Base-by-base conservation (phyloP, 805 yeast species). In the Kodamaea neixiangensis region DNA sequence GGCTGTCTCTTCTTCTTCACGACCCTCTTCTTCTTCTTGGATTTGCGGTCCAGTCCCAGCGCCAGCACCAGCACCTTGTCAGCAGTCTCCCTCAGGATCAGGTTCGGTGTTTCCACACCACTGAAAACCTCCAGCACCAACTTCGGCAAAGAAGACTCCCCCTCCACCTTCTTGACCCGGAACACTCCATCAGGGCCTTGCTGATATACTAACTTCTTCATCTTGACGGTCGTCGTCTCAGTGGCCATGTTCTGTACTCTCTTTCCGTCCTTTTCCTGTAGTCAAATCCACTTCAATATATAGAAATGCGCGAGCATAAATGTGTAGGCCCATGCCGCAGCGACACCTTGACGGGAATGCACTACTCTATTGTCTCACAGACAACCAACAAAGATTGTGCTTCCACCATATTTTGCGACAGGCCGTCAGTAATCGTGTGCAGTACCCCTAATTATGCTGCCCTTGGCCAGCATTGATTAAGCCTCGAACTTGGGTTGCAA, bases 101-200 rank as follows among this genome's bases (percentile, higher is more conserved):
- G n/a, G n/a, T n/a, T n/a, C n/a, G n/a, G n/a, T n/a, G n/a, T n/a
- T n/a, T n/a, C n/a, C n/a, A n/a, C n/a, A n/a, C n/a, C n/a, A n/a
- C n/a, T n/a, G n/a, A n/a, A n/a, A n/a, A n/a, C n/a, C n/a, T n/a
- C n/a, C n/a, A n/a, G n/a, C n/a, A n/a, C n/a, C n/a, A n/a, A n/a
- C n/a, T n/a, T n/a, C n/a, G n/a, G n/a, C n/a, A n/a, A n/a, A n/a
- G n/a, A 10, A 5, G 31, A 25, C 38, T 46, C 47, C 33, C 34
- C 47, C 21, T 55, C 62, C n/a, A 60, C 62, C 47, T 65, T 65
- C 51, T 68, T 68, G 38, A 70, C 56, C 13, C 75, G 58, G 50
- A 67, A 71, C 13, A 70, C 73, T 3, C 76, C 76, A 54, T 71
- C 76, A 5, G 72, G 66, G 50, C 66, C 74, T 53, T 69, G 73